Evolutionary conservation across 2,329 filamentous ascomycete species (phyloP).

Genomic region (Cyclaneusma minus): DNA sequence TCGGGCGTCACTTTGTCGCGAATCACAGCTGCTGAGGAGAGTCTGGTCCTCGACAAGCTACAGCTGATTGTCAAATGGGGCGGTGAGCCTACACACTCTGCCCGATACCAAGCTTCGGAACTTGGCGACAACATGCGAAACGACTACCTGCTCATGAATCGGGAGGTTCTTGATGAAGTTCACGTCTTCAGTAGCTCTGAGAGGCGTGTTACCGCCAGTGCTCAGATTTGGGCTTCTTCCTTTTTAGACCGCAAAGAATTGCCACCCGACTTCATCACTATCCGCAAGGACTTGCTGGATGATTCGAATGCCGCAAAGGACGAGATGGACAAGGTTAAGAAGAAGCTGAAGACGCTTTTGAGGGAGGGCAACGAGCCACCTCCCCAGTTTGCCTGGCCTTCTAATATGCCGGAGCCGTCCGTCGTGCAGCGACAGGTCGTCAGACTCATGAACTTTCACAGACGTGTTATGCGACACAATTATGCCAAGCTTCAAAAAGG

Average conservation of each 20-base stretch:
- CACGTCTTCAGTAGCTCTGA: slow-evolving; percentile 94
- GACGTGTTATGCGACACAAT: slow-evolving; percentile 88
- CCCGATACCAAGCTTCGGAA: slow-evolving; percentile 89
- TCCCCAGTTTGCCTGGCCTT: slow-evolving; percentile 94
- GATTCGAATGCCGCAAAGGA: slow-evolving; percentile 98
- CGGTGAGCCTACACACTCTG: slow-evolving; percentile 93
- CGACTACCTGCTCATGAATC: slow-evolving; percentile 82
- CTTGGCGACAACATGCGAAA: slow-evolving; percentile 92
- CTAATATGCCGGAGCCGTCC: slow-evolving; percentile 85
- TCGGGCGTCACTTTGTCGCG: slow-evolving; percentile 85
- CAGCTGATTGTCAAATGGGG: slow-evolving; percentile 99
- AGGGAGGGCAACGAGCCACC: slow-evolving; percentile 88
- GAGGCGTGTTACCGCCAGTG: slow-evolving; percentile 83
- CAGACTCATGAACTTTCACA: slow-evolving; percentile 94
- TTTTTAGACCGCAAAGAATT: slow-evolving; percentile 82
- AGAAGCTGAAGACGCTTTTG: slow-evolving; percentile 88
- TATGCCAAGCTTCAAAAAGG: slow-evolving; percentile 63
- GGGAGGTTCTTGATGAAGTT: slow-evolving; percentile 81
- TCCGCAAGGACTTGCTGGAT: slow-evolving; percentile 88
- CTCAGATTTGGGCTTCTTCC: slow-evolving; percentile 85
- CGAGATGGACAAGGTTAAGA: slow-evolving; percentile 99
- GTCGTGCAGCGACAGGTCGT: slow-evolving; percentile 86
- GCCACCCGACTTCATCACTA: slow-evolving; percentile 69
- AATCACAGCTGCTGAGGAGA: slow-evolving; percentile 85
- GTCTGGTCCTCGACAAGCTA: slow-evolving; percentile 84